Conservation (phyloP, 176 grass and related monocot genomes). For the Typha latifolia region DNA sequence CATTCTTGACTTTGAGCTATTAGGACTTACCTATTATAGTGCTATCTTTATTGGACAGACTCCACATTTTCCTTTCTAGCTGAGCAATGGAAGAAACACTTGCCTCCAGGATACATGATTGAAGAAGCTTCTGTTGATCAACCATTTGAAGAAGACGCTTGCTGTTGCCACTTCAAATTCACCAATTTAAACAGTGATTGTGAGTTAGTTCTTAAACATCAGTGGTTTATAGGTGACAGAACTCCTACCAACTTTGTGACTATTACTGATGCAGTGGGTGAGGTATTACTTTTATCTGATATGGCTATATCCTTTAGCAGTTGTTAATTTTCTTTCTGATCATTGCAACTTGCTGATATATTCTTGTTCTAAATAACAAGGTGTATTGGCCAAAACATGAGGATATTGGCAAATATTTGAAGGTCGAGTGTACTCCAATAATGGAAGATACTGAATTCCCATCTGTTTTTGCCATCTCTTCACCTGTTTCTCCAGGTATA, state of each 20-base stretch:
- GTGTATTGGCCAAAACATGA: conserved; percentile 80
- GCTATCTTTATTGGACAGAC: conserved; percentile 36
- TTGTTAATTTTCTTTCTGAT: not conserved
- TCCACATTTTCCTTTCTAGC: conserved; percentile 89
- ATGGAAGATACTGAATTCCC: conserved; percentile 50
- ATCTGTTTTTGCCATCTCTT: conserved; percentile 75
- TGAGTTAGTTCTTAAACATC: conserved; percentile 52
- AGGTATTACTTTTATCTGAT: conserved; percentile 45
- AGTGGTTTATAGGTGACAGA: conserved; percentile 80
- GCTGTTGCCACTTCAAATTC: conserved; percentile 67
- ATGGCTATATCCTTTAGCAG: not conserved
- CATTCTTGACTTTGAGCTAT: not conserved
- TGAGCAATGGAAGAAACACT: conserved; percentile 72
- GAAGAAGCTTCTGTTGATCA: conserved; percentile 71
- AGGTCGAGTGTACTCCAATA: conserved; percentile 72
- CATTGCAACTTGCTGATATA: not conserved
- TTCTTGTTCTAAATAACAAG: conserved; percentile 25
- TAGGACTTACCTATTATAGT: conserved; percentile 7
- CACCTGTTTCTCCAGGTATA: conserved; percentile 73
- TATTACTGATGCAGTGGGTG: conserved; percentile 49
- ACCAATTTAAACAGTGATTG: conserved; percentile 34
- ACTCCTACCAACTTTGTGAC: conserved; percentile 56
- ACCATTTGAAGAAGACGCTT: conserved; percentile 96
- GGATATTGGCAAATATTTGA: conserved; percentile 77
- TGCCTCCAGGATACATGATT: conserved; percentile 56